Evolutionary conservation across 192 early-diverging fungal genomes (phyloP).

Genomic region (Linnemannia hyalina): DNA sequence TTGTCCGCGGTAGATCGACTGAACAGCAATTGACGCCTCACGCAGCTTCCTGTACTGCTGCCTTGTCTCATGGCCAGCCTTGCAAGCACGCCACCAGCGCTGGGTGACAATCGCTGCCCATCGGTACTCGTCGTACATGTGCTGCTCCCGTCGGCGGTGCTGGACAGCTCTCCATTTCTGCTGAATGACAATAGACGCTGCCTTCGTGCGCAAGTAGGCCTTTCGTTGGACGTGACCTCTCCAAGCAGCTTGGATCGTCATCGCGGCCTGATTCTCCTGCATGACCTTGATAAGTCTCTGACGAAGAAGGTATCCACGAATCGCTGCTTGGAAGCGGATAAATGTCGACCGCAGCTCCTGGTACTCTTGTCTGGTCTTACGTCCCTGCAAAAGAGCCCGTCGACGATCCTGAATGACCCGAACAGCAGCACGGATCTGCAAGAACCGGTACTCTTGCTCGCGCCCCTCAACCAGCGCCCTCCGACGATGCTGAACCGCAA

Average conservation of each 20-base stretch:
- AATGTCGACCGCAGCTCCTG: conserved; percentile 6
- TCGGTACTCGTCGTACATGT: conserved; percentile 21
- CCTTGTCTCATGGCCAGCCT: conserved; percentile 11
- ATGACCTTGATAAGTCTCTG: conserved; percentile 31
- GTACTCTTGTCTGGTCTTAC: conserved; percentile 16
- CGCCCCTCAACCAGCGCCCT: conserved; percentile 37
- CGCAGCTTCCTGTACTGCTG: conserved; percentile 20
- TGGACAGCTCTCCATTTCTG: conserved; percentile 43
- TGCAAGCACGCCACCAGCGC: conserved; percentile 42
- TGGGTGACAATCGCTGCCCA: conserved; percentile 41
- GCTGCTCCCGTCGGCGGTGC: conserved; percentile 18
- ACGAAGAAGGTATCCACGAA: conserved; percentile 41
- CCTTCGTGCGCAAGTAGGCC: conserved; percentile 6
- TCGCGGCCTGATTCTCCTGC: conserved; percentile 34
- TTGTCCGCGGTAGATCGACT: conserved; percentile 37
- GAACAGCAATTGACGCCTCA: conserved; percentile 23
- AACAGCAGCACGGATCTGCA: conserved; percentile 26
- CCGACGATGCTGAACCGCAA: conserved; percentile 30
- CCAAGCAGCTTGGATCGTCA: conserved; percentile 44
- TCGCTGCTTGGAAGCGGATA: conserved; percentile 27
- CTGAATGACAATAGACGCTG: conserved; percentile 35
- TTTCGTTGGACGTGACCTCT: conserved; percentile 30
- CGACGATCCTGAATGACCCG: conserved; percentile 41
- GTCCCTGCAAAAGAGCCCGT: conserved; percentile 32
- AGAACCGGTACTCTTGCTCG: conserved; percentile 9